These are phyloP conservation scores for Hypericum androsaemum DNA, from an alignment of 345 rosid species.

Conservation along the genomic window DNA sequence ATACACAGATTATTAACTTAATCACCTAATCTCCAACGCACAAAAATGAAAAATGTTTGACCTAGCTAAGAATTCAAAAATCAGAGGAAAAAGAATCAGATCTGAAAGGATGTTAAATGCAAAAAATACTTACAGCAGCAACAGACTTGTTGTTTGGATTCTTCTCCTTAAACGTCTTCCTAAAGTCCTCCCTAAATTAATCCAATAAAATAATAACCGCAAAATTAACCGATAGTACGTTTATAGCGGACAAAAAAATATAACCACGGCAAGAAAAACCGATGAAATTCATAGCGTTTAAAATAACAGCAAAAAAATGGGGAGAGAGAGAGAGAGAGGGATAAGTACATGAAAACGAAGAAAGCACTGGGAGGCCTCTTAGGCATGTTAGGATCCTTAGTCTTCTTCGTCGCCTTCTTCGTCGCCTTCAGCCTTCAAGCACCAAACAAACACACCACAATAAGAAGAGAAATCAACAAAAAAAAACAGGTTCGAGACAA, in stretches of 20 bases:
- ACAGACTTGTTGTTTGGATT: slow-evolving; percentile 83
- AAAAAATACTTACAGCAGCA: slow-evolving; percentile 37
- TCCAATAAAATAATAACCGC: neutral
- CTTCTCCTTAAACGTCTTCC: slow-evolving; percentile 48
- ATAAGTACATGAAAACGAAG: slow-evolving; percentile 67
- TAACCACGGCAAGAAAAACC: neutral
- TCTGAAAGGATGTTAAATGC: neutral
- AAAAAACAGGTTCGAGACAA: neutral
- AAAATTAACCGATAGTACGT: neutral
- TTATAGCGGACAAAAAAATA: neutral
- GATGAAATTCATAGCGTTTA: neutral
- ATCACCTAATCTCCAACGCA: too few relatives aligned
- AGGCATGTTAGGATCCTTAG: slow-evolving; percentile 83
- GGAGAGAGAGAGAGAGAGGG: neutral
- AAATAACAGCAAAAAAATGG: neutral
- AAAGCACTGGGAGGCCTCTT: slow-evolving; percentile 83
- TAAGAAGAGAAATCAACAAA: neutral
- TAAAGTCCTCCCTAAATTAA: slow-evolving; percentile 55
- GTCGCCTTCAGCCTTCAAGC: slow-evolving; percentile 4
- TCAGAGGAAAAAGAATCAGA: too few relatives aligned
- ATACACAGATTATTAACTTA: neutral
- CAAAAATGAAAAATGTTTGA: neutral
- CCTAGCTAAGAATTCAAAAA: neutral
- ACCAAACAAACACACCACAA: neutral
- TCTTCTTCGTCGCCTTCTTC: slow-evolving; percentile 43